Percentiles rank a stretch among this genome's conserved stretches.
Evolutionary conservation across 164 flowering plant species (phyloP).

Genomic region (Paratinospora sagittata): DNA sequence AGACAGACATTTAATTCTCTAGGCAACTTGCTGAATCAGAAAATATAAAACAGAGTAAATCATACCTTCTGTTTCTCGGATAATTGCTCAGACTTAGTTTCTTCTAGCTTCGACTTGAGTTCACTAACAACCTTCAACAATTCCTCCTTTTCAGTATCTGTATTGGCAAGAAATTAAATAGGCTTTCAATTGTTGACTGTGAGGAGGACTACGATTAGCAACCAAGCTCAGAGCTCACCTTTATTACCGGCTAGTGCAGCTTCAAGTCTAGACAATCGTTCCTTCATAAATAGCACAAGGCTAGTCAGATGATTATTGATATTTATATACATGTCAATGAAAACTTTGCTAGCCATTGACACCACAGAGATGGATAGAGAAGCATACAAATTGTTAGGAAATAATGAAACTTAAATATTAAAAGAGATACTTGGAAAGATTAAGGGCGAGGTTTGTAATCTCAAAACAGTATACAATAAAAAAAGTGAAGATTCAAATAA

Average conservation of each 20-base stretch:
- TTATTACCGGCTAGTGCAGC: conserved; percentile 32
- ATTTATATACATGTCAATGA: neutral
- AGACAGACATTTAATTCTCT: neutral
- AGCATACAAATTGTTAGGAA: too few species aligned
- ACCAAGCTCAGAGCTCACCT: conserved; percentile 24
- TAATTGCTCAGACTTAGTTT: conserved; percentile 23
- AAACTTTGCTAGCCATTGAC: neutral
- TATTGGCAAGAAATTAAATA: conserved; percentile 1
- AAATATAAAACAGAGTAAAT: neutral
- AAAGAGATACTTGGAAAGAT: too few species aligned
- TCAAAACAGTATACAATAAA: too few species aligned
- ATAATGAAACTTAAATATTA: too few species aligned
- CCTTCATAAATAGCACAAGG: conserved; percentile 24
- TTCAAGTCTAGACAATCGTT: conserved; percentile 58
- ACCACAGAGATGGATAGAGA: too few species aligned
- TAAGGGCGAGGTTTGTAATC: too few species aligned
- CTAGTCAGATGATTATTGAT: neutral
- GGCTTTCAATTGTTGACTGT: neutral
- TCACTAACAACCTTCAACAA: conserved; percentile 28
- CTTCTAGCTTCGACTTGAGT: conserved; percentile 44
- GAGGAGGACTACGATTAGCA: neutral
- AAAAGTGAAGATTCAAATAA: too few species aligned
- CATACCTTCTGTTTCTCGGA: conserved; percentile 34
- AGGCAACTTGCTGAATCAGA: neutral
- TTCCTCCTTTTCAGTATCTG: conserved; percentile 36